Percentiles rank a stretch among this genome's conserved stretches.
phyloP scores from a whole-genome alignment of 179 eudicot genomes.

The Spergularia azorica region DNA sequence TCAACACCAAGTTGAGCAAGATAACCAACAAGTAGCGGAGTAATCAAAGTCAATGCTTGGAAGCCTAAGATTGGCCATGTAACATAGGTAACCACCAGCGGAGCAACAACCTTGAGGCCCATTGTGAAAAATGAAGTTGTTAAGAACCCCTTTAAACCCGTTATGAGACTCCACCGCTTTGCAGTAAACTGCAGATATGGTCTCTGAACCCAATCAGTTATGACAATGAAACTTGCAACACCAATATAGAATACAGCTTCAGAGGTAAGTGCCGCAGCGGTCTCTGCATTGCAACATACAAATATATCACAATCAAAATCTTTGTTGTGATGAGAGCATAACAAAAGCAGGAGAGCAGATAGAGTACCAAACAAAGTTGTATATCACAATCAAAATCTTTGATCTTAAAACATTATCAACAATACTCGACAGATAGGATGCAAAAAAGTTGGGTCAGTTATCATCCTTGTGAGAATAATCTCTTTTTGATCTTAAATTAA shows the following conservation, averaged over 20 bases:
- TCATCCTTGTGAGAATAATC: neutral
- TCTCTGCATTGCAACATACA: conserved; percentile 50
- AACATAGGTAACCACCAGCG: conserved; percentile 46
- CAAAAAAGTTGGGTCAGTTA: neutral
- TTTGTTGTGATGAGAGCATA: conserved; percentile 3
- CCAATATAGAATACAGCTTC: conserved; percentile 69
- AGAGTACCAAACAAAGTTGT: neutral
- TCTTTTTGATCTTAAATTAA: neutral
- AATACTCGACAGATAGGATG: too few species aligned
- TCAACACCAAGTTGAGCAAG: conserved; percentile 65
- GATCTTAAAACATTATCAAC: too few species aligned
- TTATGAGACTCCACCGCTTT: conserved; percentile 82
- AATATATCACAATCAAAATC: neutral
- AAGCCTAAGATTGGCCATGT: conserved; percentile 73
- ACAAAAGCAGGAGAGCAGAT: neutral
- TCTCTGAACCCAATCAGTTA: conserved; percentile 63
- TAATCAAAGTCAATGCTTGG: conserved; percentile 54
- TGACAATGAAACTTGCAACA: conserved; percentile 50
- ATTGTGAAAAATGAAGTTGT: conserved; percentile 53
- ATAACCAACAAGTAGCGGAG: conserved; percentile 65
- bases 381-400: too few species aligned
- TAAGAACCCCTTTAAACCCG: conserved; percentile 75
- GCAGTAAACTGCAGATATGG: conserved; percentile 70
- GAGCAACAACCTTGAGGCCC: conserved; percentile 69
- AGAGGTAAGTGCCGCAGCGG: conserved; percentile 46